Base-by-base conservation (phyloP, 352 stramenopile genomes). In the Phytophthora agathidicida region DNA sequence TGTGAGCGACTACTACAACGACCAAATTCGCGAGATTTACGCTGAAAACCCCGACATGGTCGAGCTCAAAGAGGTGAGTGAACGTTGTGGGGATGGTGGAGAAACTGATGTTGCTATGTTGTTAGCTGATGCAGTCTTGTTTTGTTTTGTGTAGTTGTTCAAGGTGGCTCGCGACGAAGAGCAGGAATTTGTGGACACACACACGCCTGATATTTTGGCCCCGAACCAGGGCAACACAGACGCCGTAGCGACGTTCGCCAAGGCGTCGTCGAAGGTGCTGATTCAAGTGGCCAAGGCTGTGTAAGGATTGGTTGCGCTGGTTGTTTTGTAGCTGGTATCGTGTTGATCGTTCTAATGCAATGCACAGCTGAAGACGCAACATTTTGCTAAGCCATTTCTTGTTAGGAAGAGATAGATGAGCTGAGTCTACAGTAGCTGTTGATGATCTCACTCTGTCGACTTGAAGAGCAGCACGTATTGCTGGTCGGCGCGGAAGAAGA, bases 11-110 rank as follows among this genome's bases (percentile, higher is more conserved):
- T 93, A 92, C 68, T 95, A 93, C 69, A 95, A 95, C 66, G 86
- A 95, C 62, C 86, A 95, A 53, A 93, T 95, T 42, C 83, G 86
- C 14, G 86, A 95, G 50, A 82, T 95, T n/a, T 90, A 94, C 57
- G 81, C 79, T 20, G 60, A 60, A 4, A 82, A 86, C 27, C 76
- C 69, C 0, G 60, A 89, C 1, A 66, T 88, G 60, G 57, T 53
- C 3, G 65, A 77, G 51, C 67, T 93, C 3, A 94, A 94, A 63
- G 86, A 94, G 61, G 81, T 87, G 19, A 2, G 62, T 5, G 27
- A 26, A 16, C n/a, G n/a, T 16, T 38, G 3, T 20, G 2, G 19
- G 16, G 6, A 32, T 17, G n/a, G 26, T 51, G 3, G 20, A 36
- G 5, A n/a, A 3, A 24, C 17, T 47, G n/a, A 14, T 31, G 30